A percentile compares a stretch with the other conserved stretches of the same genome.
These are phyloP conservation scores for Alternaria triticina DNA, from an alignment of 2,329 filamentous ascomycete genomes.

Conservation along the genomic window DNA sequence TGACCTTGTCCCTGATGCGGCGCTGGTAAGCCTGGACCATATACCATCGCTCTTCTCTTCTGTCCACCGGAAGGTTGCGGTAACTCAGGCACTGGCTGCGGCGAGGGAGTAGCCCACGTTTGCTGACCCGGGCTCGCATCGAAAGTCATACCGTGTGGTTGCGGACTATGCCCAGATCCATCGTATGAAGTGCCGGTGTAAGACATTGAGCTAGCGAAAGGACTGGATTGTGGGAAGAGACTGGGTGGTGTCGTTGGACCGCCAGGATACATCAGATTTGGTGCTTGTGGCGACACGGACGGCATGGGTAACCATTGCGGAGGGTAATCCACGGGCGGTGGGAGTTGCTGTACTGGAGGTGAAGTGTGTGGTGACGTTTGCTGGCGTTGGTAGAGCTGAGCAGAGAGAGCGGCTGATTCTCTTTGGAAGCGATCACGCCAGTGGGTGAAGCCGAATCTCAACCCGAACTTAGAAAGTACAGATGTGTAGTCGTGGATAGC, in stretches of 20 bases:
- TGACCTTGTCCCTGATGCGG: constrained; percentile 12
- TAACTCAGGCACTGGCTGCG: constrained; percentile 39
- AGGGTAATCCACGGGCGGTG: constrained; percentile 21
- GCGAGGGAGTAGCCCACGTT: constrained; percentile 33
- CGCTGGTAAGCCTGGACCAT: constrained; percentile 30
- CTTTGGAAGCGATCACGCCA: constrained; percentile 58
- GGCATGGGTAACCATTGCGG: constrained; percentile 38
- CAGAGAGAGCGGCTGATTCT: constrained; percentile 51
- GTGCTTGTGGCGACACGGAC: constrained; percentile 29
- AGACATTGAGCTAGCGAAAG: constrained; percentile 37
- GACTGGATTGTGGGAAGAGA: constrained; percentile 36
- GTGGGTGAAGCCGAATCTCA: constrained; percentile 57
- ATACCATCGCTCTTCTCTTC: constrained; percentile 39
- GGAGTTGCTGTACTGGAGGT: constrained; percentile 23
- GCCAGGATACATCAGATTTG: constrained; percentile 33
- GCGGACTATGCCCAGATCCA: constrained; percentile 18
- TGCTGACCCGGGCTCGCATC: constrained; percentile 22
- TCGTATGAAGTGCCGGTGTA: constrained; percentile 36
- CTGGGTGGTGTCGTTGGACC: constrained; percentile 40
- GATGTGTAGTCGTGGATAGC: constrained; percentile 57
- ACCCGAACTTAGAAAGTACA: constrained; percentile 54
- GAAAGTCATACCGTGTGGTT: constrained; percentile 18
- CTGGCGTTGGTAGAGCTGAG: constrained; percentile 50
- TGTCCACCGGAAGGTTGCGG: constrained; percentile 41
- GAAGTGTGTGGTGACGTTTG: constrained; percentile 34